These are phyloP conservation scores for Neurospora sp. DNA, from an alignment of 2,329 filamentous ascomycete species.

Conservation along the genomic window DNA sequence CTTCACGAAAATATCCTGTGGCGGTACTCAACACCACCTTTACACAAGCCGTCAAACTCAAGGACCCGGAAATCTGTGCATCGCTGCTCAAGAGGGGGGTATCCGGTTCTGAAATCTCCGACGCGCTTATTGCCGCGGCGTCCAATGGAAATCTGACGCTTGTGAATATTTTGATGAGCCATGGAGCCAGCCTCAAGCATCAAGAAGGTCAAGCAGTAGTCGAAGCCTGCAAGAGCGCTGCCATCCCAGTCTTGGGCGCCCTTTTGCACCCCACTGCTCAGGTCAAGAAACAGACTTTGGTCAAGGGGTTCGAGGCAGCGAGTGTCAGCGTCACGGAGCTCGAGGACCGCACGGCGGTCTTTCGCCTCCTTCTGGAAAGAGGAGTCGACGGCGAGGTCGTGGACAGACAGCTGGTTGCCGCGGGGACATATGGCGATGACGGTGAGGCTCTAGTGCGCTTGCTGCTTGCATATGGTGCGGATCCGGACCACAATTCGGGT, in stretches of 20 bases:
- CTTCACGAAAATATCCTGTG: constrained; percentile 24
- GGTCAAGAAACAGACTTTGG: constrained; percentile 32
- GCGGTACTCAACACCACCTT: constrained; percentile 33
- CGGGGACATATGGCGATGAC: constrained; percentile 39
- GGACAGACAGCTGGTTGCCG: constrained; percentile 42
- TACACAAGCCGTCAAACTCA: constrained; percentile 30
- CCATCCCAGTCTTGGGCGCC: constrained; percentile 38
- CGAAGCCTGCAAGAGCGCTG: constrained; percentile 42
- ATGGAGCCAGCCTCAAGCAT: constrained; percentile 41
- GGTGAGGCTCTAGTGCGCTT: constrained; percentile 39
- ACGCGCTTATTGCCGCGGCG: constrained; percentile 40
- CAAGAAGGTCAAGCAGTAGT: constrained; percentile 44
- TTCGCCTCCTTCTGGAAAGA: constrained; percentile 38
- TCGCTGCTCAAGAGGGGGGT: constrained; percentile 37
- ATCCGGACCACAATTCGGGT: constrained; percentile 43
- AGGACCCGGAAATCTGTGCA: constrained; percentile 34
- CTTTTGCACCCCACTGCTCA: constrained; percentile 33
- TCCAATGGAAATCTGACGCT: constrained; percentile 42
- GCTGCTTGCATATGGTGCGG: constrained; percentile 41
- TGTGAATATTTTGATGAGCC: constrained; percentile 38
- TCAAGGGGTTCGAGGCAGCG: constrained; percentile 44
- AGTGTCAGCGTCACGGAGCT: constrained; percentile 39
- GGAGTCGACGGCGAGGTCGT: constrained; percentile 40
- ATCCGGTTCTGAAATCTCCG: constrained; percentile 33
- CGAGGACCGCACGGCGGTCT: constrained; percentile 36